These are phyloP conservation scores for Arabis alpina DNA, from an alignment of 345 rosid species.

Conservation along the genomic window DNA sequence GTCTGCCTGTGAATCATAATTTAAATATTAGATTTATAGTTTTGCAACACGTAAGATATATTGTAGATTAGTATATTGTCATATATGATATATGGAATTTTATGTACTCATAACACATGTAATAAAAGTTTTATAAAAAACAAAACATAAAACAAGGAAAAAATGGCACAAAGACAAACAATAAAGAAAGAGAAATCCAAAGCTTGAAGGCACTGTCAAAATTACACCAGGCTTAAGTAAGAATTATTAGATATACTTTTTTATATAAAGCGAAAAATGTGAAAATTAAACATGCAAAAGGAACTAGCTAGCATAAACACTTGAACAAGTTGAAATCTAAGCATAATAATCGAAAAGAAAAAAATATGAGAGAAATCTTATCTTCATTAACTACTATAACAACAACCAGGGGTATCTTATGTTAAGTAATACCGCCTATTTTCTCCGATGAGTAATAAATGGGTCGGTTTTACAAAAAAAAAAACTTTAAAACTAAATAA, in stretches of 20 bases:
- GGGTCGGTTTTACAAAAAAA: not conserved
- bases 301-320: not conserved
- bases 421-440: not conserved
- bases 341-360: slow-evolving; percentile 10
- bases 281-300: no score
- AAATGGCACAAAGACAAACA: slow-evolving; percentile 10
- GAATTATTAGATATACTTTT: not conserved
- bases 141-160: no score
- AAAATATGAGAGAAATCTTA: not conserved
- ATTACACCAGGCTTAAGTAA: slow-evolving; percentile 9
- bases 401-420: no score
- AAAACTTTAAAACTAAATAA: not conserved
- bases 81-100: no score
- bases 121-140: no score
- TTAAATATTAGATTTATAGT: slow-evolving; percentile 16
- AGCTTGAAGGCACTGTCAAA: slow-evolving; percentile 7
- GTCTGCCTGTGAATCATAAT: slow-evolving; percentile 56
- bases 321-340: slow-evolving; percentile 2
- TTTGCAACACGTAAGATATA: slow-evolving; percentile 15
- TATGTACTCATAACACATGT: no score
- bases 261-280: not conserved
- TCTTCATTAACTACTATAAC: not conserved
- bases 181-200: slow-evolving; percentile 16
- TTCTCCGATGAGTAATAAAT: not conserved
- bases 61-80: no score